Evolutionary conservation across 78 protist genomes (phyloP).

Genomic region (slime mould (Dictyostelium discoideum)): DNA sequence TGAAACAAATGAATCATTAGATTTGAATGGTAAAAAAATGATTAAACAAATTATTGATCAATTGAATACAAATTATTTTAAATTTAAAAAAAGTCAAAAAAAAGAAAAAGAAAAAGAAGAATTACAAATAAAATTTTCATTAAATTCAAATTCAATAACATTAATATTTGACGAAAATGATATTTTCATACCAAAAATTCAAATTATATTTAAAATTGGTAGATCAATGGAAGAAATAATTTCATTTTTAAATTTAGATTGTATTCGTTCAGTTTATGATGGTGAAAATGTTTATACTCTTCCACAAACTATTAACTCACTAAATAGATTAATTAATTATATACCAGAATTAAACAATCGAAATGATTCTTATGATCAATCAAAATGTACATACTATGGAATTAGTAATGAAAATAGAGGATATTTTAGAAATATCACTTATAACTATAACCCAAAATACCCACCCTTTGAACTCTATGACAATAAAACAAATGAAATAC

Average conservation of each 20-base stretch:
- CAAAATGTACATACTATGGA: not conserved
- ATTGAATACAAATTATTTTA: not conserved
- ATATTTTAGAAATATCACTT: not conserved
- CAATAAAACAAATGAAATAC: no score
- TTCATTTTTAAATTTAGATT: not conserved
- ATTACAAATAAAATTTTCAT: not conserved
- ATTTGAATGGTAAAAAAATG: not conserved
- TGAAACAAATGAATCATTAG: not conserved
- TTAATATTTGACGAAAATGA: not conserved
- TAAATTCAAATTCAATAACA: not conserved
- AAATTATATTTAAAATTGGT: not conserved
- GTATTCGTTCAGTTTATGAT: not conserved
- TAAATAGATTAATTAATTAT: not conserved
- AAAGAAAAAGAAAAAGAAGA: not conserved
- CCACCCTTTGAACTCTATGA: not conserved
- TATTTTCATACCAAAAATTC: not conserved
- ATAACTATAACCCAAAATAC: not conserved
- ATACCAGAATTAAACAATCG: not conserved
- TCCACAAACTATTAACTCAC: not conserved
- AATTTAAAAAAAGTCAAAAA: not conserved
- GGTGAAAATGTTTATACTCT: not conserved
- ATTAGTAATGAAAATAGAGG: not conserved
- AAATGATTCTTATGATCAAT: not conserved
- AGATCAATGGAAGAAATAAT: not conserved
- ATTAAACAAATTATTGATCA: not conserved